These are phyloP conservation scores for Truncatella angustata DNA, from an alignment of 2,329 filamentous ascomycete genomes.

Conservation along the genomic window DNA sequence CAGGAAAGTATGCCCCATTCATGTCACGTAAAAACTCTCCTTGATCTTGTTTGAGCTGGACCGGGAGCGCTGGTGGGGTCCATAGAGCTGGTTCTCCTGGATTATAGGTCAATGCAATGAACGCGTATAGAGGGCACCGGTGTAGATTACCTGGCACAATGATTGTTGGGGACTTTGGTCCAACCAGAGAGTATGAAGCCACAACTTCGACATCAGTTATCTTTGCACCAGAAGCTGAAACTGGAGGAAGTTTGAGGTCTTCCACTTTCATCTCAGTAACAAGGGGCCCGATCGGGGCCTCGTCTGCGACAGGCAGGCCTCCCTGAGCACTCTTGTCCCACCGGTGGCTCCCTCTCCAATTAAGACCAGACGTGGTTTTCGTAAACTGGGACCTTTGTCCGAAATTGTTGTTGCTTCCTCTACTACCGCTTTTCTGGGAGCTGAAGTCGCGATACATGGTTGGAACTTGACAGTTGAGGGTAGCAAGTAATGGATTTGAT, in stretches of 20 bases:
- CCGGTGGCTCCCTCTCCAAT: too few species aligned
- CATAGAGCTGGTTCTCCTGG: slow-evolving; percentile 21
- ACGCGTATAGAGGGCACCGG: too few species aligned
- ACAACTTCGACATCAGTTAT: slow-evolving; percentile 20
- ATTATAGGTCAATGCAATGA: not conserved
- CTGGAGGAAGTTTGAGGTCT: slow-evolving; percentile 3
- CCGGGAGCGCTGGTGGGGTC: slow-evolving; percentile 19
- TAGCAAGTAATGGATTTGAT: too few species aligned
- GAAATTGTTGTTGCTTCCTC: too few species aligned
- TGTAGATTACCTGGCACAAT: slow-evolving; percentile 24
- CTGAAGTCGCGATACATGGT: too few species aligned
- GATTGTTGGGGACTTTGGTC: slow-evolving; percentile 15
- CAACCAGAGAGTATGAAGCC: slow-evolving; percentile 23
- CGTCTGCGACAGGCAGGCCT: not conserved
- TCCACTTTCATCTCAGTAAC: slow-evolving; percentile 15
- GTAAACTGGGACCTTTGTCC: too few species aligned
- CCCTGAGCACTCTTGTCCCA: not conserved
- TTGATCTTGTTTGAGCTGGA: slow-evolving; percentile 14
- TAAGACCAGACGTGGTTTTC: too few species aligned
- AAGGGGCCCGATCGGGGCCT: slow-evolving; percentile 16
- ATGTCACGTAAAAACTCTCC: slow-evolving; percentile 22
- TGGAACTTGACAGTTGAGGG: too few species aligned
- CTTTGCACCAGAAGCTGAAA: slow-evolving; percentile 12
- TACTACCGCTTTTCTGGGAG: too few species aligned
- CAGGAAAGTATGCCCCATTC: slow-evolving; percentile 22